Conservation (phyloP, 139 green algal species). For the Mychonastes homosphaera region DNA sequence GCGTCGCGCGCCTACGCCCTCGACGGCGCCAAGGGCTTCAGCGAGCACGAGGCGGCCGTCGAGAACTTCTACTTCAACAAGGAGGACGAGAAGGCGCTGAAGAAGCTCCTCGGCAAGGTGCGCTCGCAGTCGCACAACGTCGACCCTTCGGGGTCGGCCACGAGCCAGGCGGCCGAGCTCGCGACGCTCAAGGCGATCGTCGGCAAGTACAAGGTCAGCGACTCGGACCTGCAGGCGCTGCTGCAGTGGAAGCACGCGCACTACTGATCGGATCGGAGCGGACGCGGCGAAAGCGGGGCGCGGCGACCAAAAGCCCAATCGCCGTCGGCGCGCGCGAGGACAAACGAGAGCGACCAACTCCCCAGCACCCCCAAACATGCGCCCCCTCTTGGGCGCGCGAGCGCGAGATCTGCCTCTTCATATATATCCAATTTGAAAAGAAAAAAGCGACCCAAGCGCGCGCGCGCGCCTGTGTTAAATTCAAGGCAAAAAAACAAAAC, state of each 20-base stretch:
- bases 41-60: constrained; percentile 16
- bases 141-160: constrained; percentile 12
- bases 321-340: too few relatives aligned
- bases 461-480: too few relatives aligned
- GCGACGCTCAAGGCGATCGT: constrained; percentile 24
- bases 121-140: constrained; percentile 22
- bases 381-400: too few relatives aligned
- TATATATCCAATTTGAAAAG: too few relatives aligned
- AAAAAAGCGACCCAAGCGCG: too few relatives aligned
- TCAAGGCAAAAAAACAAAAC: too few relatives aligned
- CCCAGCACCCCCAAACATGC: too few relatives aligned
- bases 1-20: constrained; percentile 9
- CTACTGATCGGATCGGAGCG: too few relatives aligned
- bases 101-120: constrained; percentile 24
- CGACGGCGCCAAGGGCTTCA: constrained; percentile 18
- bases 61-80: constrained; percentile 25
- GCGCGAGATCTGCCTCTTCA: too few relatives aligned
- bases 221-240: constrained; percentile 22
- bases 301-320: too few relatives aligned
- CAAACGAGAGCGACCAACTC: too few relatives aligned
- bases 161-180: constrained; percentile 16
- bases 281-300: too few relatives aligned
- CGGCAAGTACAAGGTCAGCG: constrained; percentile 23
- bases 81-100: constrained; percentile 25
- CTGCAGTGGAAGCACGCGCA: constrained; percentile 22